Percentiles rank a stretch among this genome's conserved stretches.
These are phyloP conservation scores for Sequoia sempervirens DNA, from an alignment of 75 land plant genomes.

Conservation along the genomic window DNA sequence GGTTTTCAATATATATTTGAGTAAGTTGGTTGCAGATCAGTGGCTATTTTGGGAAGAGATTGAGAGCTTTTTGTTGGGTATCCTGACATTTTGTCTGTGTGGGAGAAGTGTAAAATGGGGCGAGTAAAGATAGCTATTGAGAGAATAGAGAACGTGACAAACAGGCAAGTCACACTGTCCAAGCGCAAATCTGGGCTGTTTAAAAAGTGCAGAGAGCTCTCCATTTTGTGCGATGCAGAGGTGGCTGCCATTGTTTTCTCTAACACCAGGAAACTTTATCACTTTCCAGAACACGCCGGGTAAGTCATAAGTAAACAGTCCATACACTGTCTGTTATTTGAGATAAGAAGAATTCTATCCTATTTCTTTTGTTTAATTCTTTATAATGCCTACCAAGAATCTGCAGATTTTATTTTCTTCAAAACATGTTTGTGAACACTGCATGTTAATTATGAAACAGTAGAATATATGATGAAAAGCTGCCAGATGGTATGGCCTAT, in stretches of 20 bases:
- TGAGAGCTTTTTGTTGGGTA: not conserved
- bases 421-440: no score
- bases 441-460: no score
- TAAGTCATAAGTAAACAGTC: not conserved
- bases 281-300: not conserved
- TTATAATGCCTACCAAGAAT: no score
- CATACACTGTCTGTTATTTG: no score
- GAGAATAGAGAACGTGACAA: not conserved
- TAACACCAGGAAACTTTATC: conserved; percentile 10
- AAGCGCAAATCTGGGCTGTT: conserved; percentile 27
- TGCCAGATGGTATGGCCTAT: no score
- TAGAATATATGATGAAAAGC: no score
- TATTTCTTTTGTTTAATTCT: no score
- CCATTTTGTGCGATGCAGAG: conserved; percentile 21
- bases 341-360: no score
- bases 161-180: conserved; percentile 25
- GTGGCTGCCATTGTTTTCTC: conserved; percentile 28
- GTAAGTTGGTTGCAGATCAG: not conserved
- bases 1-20: no score
- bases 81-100: no score
- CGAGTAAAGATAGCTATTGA: conserved; percentile 3
- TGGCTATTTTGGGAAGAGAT: not conserved
- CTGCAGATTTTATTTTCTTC: no score
- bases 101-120: not conserved
- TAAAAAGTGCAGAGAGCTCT: conserved; percentile 28